Evolutionary conservation across 2,329 filamentous ascomycete species (phyloP).

Genomic region (Apiospora pterosperma): DNA sequence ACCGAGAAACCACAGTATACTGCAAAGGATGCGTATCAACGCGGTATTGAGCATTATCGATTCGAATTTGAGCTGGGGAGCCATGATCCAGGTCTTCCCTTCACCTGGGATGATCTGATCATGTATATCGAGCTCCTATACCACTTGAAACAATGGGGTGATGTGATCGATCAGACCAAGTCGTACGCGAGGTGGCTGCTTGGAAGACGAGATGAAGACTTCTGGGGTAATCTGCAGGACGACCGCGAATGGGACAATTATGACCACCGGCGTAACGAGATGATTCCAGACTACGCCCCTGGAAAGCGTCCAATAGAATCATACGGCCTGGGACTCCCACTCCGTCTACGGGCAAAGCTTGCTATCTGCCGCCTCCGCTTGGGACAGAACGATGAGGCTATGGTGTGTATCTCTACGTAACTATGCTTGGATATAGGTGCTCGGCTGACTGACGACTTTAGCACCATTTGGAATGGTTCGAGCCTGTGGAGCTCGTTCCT

Average conservation of each 20-base stretch:
- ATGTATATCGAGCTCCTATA: conserved; percentile 81
- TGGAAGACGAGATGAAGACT: conserved; percentile 67
- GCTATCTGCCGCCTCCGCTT: conserved; percentile 78
- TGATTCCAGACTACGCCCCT: conserved; percentile 58
- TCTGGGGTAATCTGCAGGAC: conserved; percentile 74
- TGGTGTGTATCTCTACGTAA: conserved; percentile 47
- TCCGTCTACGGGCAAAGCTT: conserved; percentile 81
- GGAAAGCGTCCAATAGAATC: conserved; percentile 48
- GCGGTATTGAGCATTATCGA: conserved; percentile 41
- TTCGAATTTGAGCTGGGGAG: conserved; percentile 16
- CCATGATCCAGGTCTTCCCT: conserved; percentile 31
- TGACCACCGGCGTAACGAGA: conserved; percentile 59
- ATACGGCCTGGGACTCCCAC: conserved; percentile 72
- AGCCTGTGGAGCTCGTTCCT: conserved; percentile 54
- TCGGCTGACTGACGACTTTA: conserved; percentile 23
- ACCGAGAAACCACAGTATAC: conserved; percentile 24
- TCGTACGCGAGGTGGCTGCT: conserved; percentile 77
- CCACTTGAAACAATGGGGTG: conserved; percentile 56
- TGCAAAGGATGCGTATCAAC: conserved; percentile 47
- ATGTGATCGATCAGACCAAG: conserved; percentile 69
- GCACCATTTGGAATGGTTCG: conserved; percentile 67
- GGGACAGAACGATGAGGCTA: conserved; percentile 66
- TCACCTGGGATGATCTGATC: conserved; percentile 78
- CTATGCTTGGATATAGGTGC: neutral
- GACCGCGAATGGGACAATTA: conserved; percentile 87